Percentiles rank a stretch among this genome's conserved stretches.
phyloP scores from a whole-genome alignment of 176 grass and related monocot genomes.

The Luzula sylvatica region DNA sequence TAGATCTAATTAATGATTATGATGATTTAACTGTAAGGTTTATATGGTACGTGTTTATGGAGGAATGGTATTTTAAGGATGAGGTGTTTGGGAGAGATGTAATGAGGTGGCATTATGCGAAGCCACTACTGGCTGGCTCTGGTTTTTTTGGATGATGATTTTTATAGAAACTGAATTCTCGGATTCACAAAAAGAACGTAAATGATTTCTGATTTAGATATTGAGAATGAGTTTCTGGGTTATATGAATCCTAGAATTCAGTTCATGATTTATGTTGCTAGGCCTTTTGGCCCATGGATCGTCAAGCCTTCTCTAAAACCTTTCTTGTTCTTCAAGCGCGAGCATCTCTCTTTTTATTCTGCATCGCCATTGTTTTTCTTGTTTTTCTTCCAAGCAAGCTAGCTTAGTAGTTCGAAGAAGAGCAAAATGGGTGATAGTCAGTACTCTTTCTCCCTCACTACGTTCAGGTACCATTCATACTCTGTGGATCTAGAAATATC shows the following conservation, averaged over 20 bases:
- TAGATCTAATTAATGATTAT: too few species aligned
- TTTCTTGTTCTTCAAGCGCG: conserved; percentile 3
- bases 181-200: too few species aligned
- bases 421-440: conserved; percentile 71
- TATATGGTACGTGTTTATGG: too few species aligned
- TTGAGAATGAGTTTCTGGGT: too few species aligned
- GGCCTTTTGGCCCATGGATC: too few species aligned
- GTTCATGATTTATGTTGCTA: too few species aligned
- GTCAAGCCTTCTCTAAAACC: conserved; percentile 2
- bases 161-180: too few species aligned
- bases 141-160: conserved; percentile 12
- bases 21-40: too few species aligned
- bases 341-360: not conserved
- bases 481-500: not conserved
- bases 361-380: not conserved
- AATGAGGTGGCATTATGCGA: conserved; percentile 8
- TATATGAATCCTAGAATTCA: too few species aligned
- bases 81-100: not conserved
- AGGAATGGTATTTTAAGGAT: not conserved
- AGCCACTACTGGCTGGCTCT: conserved; percentile 11
- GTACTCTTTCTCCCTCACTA: conserved; percentile 97
- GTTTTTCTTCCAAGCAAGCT: not conserved
- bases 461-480: conserved; percentile 48
- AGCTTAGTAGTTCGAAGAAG: not conserved
- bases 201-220: too few species aligned